These are phyloP conservation scores for Citrus cavaleriei DNA, from an alignment of 345 rosid genomes.

Conservation along the genomic window DNA sequence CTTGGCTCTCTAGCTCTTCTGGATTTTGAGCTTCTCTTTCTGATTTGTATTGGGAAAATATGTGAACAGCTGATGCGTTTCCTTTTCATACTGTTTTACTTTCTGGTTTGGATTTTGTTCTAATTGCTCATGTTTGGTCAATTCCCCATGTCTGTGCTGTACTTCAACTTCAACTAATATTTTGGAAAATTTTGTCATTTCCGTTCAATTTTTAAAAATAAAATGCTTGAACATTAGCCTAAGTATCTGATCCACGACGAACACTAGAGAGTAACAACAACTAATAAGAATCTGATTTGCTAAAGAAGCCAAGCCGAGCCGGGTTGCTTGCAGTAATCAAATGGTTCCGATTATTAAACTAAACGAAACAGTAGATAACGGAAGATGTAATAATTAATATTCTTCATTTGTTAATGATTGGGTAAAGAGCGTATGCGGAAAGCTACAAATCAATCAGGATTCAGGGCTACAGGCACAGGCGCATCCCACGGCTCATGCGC, in stretches of 20 bases:
- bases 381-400: neutral
- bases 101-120: neutral
- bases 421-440: constrained; percentile 16
- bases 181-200: neutral
- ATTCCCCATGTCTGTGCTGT: neutral
- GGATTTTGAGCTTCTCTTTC: neutral
- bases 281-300: neutral
- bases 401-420: constrained; percentile 12
- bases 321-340: constrained; percentile 3
- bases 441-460: constrained; percentile 26
- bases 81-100: neutral
- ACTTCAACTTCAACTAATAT: neutral
- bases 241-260: too few species aligned
- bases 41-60: neutral
- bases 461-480: constrained; percentile 12
- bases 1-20: neutral
- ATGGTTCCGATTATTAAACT: neutral
- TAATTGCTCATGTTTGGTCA: neutral
- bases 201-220: neutral
- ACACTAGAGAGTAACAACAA: neutral
- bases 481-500: constrained; percentile 44
- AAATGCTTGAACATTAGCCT: neutral
- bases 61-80: neutral
- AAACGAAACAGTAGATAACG: neutral
- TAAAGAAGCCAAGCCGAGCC: constrained; percentile 1